These are phyloP conservation scores for Cystofilobasidium macerans DNA, from an alignment of 768 basidiomycete species.

Conservation along the genomic window DNA sequence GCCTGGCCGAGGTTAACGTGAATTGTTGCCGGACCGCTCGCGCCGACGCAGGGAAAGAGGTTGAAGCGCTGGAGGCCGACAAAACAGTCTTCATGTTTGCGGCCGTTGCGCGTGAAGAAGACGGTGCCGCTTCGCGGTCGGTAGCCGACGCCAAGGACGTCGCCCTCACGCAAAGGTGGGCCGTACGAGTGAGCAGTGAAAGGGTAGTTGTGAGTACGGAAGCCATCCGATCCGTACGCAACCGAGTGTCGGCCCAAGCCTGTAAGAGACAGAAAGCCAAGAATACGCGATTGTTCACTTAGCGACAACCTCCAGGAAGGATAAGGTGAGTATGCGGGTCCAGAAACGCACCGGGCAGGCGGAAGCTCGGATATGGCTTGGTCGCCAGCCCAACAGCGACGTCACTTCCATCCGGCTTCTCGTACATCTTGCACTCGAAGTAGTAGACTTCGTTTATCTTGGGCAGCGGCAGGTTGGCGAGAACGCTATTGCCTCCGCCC, in stretches of 20 bases:
- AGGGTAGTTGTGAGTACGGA: constrained; percentile 94
- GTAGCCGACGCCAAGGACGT: constrained; percentile 91
- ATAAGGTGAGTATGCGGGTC: no score
- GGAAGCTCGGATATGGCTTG: constrained; percentile 91
- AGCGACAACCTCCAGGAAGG: background rate
- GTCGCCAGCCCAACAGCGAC: constrained; percentile 92
- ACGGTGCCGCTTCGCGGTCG: constrained; percentile 91
- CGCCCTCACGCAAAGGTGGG: constrained; percentile 75
- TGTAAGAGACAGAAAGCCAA: constrained; percentile 32
- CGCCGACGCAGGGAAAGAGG: constrained; percentile 92
- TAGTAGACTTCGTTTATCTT: constrained; percentile 99
- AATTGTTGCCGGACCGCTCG: constrained; percentile 88
- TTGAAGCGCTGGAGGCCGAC: constrained; percentile 80
- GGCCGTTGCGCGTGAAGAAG: constrained; percentile 97
- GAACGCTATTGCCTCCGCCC: constrained; percentile 82
- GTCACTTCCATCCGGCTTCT: constrained; percentile 73
- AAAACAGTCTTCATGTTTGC: constrained; percentile 93
- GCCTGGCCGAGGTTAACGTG: constrained; percentile 97
- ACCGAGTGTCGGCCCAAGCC: constrained; percentile 77
- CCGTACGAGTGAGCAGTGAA: constrained; percentile 80
- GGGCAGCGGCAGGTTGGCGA: constrained; percentile 91
- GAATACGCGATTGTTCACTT: background rate
- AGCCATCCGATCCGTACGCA: constrained; percentile 80
- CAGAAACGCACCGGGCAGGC: constrained; percentile 44
- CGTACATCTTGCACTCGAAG: constrained; percentile 99